phyloP scores from a whole-genome alignment of 768 basidiomycete genomes.

The Hirschioporus abietinus region DNA sequence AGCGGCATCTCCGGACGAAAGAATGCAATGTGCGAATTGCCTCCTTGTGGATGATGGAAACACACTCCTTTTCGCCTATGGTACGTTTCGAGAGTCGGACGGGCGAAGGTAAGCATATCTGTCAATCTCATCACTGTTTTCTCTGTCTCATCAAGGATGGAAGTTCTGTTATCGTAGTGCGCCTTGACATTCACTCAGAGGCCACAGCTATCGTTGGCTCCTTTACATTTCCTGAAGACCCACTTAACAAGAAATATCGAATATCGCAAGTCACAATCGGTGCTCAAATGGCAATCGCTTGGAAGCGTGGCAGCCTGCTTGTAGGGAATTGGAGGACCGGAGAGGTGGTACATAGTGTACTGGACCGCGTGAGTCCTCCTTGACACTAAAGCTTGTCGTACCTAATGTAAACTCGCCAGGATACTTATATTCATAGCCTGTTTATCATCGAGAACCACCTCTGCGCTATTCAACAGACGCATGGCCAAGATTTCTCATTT shows the following conservation, averaged over 20 bases:
- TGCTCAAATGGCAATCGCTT: too few relatives aligned
- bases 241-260: background rate
- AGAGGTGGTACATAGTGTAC: too few relatives aligned
- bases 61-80: background rate
- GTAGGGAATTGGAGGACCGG: too few relatives aligned
- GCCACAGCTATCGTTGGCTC: background rate
- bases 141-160: background rate
- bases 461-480: too few relatives aligned
- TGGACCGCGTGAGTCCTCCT: too few relatives aligned
- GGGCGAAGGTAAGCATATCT: background rate
- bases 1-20: background rate
- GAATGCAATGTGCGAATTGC: background rate
- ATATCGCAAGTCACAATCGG: background rate
- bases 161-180: background rate
- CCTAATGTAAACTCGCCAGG: too few relatives aligned
- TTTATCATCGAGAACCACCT: too few relatives aligned
- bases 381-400: too few relatives aligned
- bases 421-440: too few relatives aligned
- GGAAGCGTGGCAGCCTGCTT: too few relatives aligned
- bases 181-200: background rate
- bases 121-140: background rate
- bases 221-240: background rate
- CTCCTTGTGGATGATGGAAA: background rate
- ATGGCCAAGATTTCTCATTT: too few relatives aligned
- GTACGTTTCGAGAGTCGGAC: background rate